Conservation (phyloP, 2,329 filamentous ascomycete species). For the Dactylonectria macrodidyma region DNA sequence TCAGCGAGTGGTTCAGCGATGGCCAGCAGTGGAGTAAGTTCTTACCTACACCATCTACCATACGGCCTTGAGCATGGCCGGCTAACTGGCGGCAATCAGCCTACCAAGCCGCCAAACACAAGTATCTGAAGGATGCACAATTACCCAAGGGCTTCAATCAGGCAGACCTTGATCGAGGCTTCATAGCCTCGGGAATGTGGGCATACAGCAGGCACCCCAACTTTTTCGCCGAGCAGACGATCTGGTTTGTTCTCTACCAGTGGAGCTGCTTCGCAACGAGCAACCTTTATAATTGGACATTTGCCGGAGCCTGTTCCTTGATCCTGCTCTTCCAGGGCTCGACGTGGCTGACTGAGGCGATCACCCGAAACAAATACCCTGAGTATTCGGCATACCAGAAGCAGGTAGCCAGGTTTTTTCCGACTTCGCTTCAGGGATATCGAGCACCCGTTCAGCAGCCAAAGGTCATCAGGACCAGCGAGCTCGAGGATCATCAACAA, state of each 20-base stretch:
- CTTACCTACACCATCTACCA: background rate
- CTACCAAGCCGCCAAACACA: slow-evolving; percentile 85
- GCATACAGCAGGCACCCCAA: slow-evolving; percentile 93
- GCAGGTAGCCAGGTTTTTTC: slow-evolving; percentile 87
- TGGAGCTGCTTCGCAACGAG: slow-evolving; percentile 86
- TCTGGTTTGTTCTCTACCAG: slow-evolving; percentile 91
- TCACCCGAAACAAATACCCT: slow-evolving; percentile 86
- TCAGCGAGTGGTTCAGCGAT: slow-evolving; percentile 86
- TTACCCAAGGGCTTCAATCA: slow-evolving; percentile 76
- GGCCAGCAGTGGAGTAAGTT: slow-evolving; percentile 89
- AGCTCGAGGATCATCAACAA: slow-evolving; percentile 62
- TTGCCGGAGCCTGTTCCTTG: slow-evolving; percentile 77
- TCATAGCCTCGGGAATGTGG: slow-evolving; percentile 88
- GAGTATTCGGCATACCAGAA: slow-evolving; percentile 90
- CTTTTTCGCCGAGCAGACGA: slow-evolving; percentile 90
- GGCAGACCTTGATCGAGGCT: slow-evolving; percentile 90
- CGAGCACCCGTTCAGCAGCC: slow-evolving; percentile 55
- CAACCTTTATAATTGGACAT: slow-evolving; percentile 84
- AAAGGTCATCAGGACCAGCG: slow-evolving; percentile 66
- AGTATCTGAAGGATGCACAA: slow-evolving; percentile 81
- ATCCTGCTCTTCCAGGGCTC: slow-evolving; percentile 90
- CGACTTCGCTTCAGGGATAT: slow-evolving; percentile 66
- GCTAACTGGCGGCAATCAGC: slow-evolving; percentile 57
- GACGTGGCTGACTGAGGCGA: slow-evolving; percentile 87
- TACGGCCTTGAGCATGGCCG: background rate